These are phyloP conservation scores for Penicillium olsonii DNA, from an alignment of 2,329 filamentous ascomycete genomes.

Conservation along the genomic window DNA sequence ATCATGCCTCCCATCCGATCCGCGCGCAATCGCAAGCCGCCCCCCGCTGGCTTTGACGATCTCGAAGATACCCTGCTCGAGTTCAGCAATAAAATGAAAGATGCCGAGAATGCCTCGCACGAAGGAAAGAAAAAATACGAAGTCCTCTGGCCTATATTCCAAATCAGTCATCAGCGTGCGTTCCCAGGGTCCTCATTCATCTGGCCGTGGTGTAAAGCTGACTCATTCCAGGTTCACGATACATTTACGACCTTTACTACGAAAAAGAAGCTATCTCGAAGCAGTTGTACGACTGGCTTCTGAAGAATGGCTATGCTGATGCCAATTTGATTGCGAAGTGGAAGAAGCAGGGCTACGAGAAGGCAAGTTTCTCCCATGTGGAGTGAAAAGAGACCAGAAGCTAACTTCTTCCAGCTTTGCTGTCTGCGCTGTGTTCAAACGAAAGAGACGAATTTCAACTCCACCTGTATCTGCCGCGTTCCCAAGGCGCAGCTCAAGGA, in stretches of 20 bases:
- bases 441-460: constrained; percentile 99
- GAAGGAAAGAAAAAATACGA: constrained; percentile 84
- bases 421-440: constrained; percentile 96
- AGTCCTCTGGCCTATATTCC: constrained; percentile 94
- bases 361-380: constrained; percentile 57
- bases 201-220: background rate
- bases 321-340: constrained; percentile 96
- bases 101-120: constrained; percentile 83
- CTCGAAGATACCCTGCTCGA: constrained; percentile 69
- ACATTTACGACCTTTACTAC: constrained; percentile 98
- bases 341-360: constrained; percentile 99
- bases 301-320: constrained; percentile 97
- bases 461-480: constrained; percentile 95
- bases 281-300: constrained; percentile 88
- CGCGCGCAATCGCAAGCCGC: constrained; percentile 62
- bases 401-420: constrained; percentile 65
- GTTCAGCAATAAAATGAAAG: constrained; percentile 69
- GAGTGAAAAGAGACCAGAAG: background rate
- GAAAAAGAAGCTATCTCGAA: constrained; percentile 94
- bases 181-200: constrained; percentile 6
- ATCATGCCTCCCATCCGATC: constrained; percentile 64
- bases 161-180: constrained; percentile 89
- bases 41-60: constrained; percentile 67
- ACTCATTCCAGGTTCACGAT: constrained; percentile 62
- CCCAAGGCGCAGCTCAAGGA: constrained; percentile 90